Conservation (phyloP, 345 rosid genomes). For the Carallia brachiata region DNA sequence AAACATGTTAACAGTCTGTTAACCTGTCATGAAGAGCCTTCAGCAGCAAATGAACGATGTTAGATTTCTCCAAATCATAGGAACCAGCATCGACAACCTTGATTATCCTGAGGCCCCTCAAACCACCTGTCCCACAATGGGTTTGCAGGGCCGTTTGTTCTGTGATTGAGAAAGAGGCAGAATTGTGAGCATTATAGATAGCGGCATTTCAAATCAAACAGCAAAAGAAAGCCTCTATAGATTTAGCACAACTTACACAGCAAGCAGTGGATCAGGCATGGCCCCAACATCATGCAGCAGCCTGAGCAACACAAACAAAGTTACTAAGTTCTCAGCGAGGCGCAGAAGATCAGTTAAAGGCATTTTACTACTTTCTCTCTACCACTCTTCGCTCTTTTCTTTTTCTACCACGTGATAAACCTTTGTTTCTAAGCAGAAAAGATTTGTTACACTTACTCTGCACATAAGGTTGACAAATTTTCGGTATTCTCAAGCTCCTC, state of each 20-base stretch:
- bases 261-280: conserved; percentile 57
- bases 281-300: conserved; percentile 37
- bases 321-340: too few relatives aligned
- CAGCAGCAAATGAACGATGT: conserved; percentile 19
- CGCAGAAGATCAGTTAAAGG: neutral
- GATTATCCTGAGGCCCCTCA: conserved; percentile 61
- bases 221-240: neutral
- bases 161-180: conserved; percentile 26
- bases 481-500: conserved; percentile 47
- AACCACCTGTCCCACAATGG: conserved; percentile 75
- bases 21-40: conserved; percentile 14
- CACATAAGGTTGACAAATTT: conserved; percentile 47
- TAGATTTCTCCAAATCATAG: conserved; percentile 41
- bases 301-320: conserved; percentile 25
- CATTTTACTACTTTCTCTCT: conserved; percentile 7
- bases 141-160: conserved; percentile 62
- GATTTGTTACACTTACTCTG: conserved; percentile 49
- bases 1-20: conserved; percentile 11
- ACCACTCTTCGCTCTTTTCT: too few relatives aligned
- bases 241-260: conserved; percentile 43
- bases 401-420: too few relatives aligned
- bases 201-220: conserved; percentile 1
- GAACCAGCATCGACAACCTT: conserved; percentile 60
- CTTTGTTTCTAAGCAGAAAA: neutral
- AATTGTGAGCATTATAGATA: conserved; percentile 8